Evolutionary conservation across 257 asterid species (phyloP), one percentile per base, ranked within the genome.

Genomic region (Nicotiana noctiflora): DNA sequence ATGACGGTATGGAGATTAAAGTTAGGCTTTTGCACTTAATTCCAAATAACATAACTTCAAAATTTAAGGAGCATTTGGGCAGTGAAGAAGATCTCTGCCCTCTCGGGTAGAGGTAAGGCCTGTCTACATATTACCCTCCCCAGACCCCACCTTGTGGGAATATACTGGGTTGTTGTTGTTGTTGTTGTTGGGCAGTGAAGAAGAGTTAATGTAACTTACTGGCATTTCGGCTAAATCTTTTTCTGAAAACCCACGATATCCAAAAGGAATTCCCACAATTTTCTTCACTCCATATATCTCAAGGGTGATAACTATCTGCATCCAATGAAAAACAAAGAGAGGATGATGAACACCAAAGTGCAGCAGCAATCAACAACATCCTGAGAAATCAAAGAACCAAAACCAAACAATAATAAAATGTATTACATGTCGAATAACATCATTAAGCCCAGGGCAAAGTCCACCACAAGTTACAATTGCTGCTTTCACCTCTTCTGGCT

Each of bases 381-480:
- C 18, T 51, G 53, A 55, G 12, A 53, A 55, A 53, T 40, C n/a
- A 75, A 60, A 57, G 44, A 59, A 55, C 17, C 77, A 62, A 31
- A 49, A 56, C n/a, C 25, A 65, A 49, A 55, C 21, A 32, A 51
- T 63, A n/a, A 59, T n/a, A 40, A 67, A 15, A 83, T 53, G 57
- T 55, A 76, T 21, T 88, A 94, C 97, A 93, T 94, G 98, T 77
- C 98, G 87, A 66, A 92, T 92, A 46, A 94, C 98, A 91, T 94
- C 97, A 85, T 94, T 94, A 74, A 94, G 97, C 76, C 98, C 98
- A 77, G 98, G 98, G 85, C 98, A 94, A 88, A 94, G 98, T 61
- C 98, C 98, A 34, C 98, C 98, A 89, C 98, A 94, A 59, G 98
- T 94, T 65, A 94, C 94, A 80, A 92, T 91, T 44, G 98, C 98